Evolutionary conservation across 176 grass and related monocot genomes (phyloP).

Genomic region (Elaeis guineensis): DNA sequence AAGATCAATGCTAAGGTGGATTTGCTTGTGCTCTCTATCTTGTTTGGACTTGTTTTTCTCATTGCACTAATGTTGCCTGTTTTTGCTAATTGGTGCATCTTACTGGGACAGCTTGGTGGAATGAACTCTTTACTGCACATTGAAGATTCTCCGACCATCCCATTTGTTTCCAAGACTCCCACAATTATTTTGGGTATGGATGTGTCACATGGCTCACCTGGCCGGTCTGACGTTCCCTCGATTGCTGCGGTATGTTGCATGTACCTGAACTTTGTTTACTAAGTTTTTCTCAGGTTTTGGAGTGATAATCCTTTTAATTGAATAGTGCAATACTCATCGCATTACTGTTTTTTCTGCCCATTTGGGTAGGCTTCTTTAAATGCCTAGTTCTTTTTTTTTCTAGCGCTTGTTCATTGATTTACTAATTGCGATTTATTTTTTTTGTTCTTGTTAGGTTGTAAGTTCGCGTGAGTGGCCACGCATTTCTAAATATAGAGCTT

Average conservation of each 20-base stretch:
- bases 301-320: too few species aligned
- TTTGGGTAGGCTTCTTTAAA: neutral
- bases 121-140: slow-evolving; percentile 63
- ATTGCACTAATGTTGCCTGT: neutral
- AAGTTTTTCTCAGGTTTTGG: too few species aligned
- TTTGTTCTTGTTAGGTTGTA: slow-evolving; percentile 51
- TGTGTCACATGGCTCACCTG: slow-evolving; percentile 73
- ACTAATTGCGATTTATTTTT: neutral
- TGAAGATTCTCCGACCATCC: slow-evolving; percentile 46
- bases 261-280: too few species aligned
- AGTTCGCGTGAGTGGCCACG: slow-evolving; percentile 85
- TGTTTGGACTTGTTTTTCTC: neutral
- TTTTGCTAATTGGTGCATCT: neutral
- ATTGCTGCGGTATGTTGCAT: slow-evolving; percentile 55
- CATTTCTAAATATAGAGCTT: slow-evolving; percentile 81
- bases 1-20: slow-evolving; percentile 92
- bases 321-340: too few species aligned
- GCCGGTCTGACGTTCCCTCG: slow-evolving; percentile 72
- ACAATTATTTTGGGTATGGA: slow-evolving; percentile 90
- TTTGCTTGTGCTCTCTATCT: neutral
- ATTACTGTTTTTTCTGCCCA: neutral
- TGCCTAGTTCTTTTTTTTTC: neutral
- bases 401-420: neutral
- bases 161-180: slow-evolving; percentile 52
- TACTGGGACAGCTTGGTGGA: slow-evolving; percentile 53